phyloP scores from a whole-genome alignment of 73 alveolate species.

The Effrenium voratum region DNA sequence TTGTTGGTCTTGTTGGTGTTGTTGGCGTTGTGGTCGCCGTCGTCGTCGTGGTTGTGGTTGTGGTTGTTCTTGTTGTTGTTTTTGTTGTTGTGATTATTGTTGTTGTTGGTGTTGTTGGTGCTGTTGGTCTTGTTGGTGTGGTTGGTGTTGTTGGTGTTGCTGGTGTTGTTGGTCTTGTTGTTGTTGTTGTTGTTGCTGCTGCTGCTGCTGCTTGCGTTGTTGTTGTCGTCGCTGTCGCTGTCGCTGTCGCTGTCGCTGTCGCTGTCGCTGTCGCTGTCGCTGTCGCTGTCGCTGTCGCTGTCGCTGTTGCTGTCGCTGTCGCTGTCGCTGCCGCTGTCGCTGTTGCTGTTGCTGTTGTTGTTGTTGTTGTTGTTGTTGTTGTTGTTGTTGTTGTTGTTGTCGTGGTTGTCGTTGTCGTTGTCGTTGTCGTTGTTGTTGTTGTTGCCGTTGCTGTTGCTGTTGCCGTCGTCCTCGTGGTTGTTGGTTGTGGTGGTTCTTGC shows the following conservation, averaged over 20 bases:
- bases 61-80: not conserved
- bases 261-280: not conserved
- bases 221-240: not conserved
- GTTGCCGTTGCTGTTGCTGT: too few species aligned
- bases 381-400: too few species aligned
- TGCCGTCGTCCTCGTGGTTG: conserved; percentile 32
- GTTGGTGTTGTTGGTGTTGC: not conserved
- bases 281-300: not conserved
- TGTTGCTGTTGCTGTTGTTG: not conserved
- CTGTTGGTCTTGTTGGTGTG: not conserved
- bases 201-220: not conserved
- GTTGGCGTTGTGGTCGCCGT: not conserved
- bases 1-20: not conserved
- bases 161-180: not conserved
- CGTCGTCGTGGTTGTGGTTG: not conserved
- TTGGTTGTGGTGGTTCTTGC: conserved; percentile 41
- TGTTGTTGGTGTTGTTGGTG: not conserved
- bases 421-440: too few species aligned
- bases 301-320: not conserved
- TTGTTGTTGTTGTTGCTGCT: not conserved
- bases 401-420: too few species aligned
- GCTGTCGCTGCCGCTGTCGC: not conserved
- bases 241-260: not conserved
- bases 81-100: not conserved
- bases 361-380: too few species aligned